A percentile compares a stretch with the other conserved stretches of the same genome.
Conservation (phyloP, 1,284 basidiomycete species). For the Cryptococcus sp. region DNA sequence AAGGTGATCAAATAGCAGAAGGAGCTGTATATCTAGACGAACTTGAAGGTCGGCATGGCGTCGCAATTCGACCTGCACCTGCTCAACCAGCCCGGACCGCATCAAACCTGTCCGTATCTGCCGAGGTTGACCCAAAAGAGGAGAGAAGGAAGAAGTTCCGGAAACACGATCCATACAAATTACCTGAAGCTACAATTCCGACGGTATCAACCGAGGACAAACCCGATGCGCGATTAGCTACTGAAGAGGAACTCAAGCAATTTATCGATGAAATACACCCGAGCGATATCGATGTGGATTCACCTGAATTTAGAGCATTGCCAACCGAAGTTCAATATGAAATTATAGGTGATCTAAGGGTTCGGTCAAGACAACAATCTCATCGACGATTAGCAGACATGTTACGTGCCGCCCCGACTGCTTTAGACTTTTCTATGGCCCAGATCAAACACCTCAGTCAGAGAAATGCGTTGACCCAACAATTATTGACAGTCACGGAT, state of each 20-base stretch:
- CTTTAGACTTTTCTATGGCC: slow-evolving; percentile 91
- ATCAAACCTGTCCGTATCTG: not conserved
- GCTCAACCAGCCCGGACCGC: not conserved
- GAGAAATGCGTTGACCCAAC: slow-evolving; percentile 88
- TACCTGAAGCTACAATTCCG: slow-evolving; percentile 61
- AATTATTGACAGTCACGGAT: slow-evolving; percentile 90
- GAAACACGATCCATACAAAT: slow-evolving; percentile 70
- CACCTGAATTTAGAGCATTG: slow-evolving; percentile 83
- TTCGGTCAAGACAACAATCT: slow-evolving; percentile 91
- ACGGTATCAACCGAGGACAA: slow-evolving; percentile 52
- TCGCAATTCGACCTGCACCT: slow-evolving; percentile 16
- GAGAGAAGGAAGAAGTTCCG: slow-evolving; percentile 39
- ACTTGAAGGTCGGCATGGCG: slow-evolving; percentile 52
- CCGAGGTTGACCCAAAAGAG: slow-evolving; percentile 19
- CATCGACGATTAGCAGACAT: slow-evolving; percentile 87
- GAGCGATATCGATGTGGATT: slow-evolving; percentile 83
- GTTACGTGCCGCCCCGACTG: slow-evolving; percentile 72
- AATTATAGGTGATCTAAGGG: slow-evolving; percentile 89
- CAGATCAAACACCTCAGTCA: slow-evolving; percentile 88
- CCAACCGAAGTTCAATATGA: slow-evolving; percentile 98
- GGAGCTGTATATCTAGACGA: slow-evolving; percentile 81
- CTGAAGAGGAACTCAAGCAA: slow-evolving; percentile 80
- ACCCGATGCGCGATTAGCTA: slow-evolving; percentile 85
- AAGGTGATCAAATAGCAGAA: slow-evolving; percentile 55
- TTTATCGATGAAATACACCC: slow-evolving; percentile 93